These are phyloP conservation scores for Primulina eburnea DNA, from an alignment of 257 asterid genomes.

Conservation along the genomic window DNA sequence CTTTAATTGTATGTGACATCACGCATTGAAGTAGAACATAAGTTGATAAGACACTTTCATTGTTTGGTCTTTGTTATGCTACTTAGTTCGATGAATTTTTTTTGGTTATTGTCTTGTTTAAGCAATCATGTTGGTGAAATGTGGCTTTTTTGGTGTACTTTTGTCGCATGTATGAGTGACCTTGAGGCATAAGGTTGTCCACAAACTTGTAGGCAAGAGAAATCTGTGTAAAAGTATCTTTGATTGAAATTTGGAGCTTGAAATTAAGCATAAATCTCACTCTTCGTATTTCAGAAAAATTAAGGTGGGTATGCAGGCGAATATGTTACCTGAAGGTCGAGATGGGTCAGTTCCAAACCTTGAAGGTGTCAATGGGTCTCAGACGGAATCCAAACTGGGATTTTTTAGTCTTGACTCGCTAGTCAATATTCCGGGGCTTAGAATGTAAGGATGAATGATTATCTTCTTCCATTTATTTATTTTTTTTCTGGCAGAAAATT, in stretches of 20 bases:
- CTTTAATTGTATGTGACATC: background rate
- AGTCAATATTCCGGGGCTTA: conserved; percentile 92
- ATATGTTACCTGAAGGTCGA: conserved; percentile 47
- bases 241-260: background rate
- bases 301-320: conserved; percentile 37
- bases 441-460: conserved; percentile 49
- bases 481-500: conserved; percentile 3
- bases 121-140: background rate
- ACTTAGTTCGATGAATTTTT: background rate
- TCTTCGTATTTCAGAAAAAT: conserved; percentile 54
- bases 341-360: conserved; percentile 51
- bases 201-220: too few relatives aligned
- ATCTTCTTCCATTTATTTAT: conserved; percentile 3
- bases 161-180: background rate
- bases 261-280: conserved; percentile 11
- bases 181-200: background rate
- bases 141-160: background rate
- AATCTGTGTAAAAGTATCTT: too few relatives aligned
- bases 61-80: background rate
- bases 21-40: background rate
- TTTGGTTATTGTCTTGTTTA: too few relatives aligned
- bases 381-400: conserved; percentile 80
- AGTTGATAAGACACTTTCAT: background rate
- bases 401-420: conserved; percentile 96
- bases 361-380: conserved; percentile 57